Evolutionary conservation across 2,329 filamentous ascomycete species (phyloP).

Genomic region (Aspergillus amoenus): DNA sequence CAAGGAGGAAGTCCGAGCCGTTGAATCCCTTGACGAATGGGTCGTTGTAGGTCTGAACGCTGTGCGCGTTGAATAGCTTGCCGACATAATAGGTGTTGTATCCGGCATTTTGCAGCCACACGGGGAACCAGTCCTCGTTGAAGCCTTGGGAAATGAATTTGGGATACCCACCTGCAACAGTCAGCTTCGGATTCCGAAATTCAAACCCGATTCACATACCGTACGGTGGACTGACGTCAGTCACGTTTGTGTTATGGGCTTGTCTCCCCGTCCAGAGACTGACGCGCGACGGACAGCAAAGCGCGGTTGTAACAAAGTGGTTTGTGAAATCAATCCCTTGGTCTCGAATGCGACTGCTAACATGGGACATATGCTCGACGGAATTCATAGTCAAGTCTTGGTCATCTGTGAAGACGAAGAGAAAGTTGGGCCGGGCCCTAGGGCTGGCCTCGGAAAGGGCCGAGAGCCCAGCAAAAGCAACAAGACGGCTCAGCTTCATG

Average conservation of each 20-base stretch:
- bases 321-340: constrained; percentile 59
- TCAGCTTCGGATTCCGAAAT: not conserved
- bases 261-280: constrained; percentile 63
- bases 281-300: constrained; percentile 67
- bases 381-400: constrained; percentile 52
- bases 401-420: constrained; percentile 69
- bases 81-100: constrained; percentile 69
- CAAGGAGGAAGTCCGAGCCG: constrained; percentile 59
- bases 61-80: constrained; percentile 70
- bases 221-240: constrained; percentile 39
- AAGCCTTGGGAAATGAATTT: constrained; percentile 66
- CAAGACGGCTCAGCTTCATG: constrained; percentile 4
- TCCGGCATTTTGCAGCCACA: constrained; percentile 68
- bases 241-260: constrained; percentile 70
- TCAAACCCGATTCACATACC: constrained; percentile 7
- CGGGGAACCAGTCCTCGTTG: constrained; percentile 66
- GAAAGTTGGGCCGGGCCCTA: constrained; percentile 52
- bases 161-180: constrained; percentile 53
- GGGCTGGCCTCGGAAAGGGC: not conserved
- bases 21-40: constrained; percentile 61
- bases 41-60: constrained; percentile 59
- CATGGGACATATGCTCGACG: constrained; percentile 53
- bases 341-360: constrained; percentile 24
- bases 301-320: constrained; percentile 61
- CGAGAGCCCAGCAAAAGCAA: not conserved